These are phyloP conservation scores for Cornus suecica DNA, from an alignment of 148 eudicot species.

Conservation along the genomic window DNA sequence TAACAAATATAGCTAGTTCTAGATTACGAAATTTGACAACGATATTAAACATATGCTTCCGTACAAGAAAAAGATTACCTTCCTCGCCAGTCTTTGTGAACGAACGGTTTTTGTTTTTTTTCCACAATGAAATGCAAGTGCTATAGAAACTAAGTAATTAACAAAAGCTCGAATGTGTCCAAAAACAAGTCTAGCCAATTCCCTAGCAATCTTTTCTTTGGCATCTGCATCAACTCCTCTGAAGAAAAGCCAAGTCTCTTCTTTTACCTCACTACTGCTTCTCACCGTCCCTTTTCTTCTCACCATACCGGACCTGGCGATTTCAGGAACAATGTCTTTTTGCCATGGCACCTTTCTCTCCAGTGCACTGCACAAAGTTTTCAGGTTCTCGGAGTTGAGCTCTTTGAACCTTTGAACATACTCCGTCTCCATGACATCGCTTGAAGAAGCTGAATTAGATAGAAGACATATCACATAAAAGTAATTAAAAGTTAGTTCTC, in stretches of 20 bases:
- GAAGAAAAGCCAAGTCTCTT: constrained; percentile 87
- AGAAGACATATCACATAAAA: too few species aligned
- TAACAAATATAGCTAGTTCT: too few species aligned
- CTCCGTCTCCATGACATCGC: constrained; percentile 57
- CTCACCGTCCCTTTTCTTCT: constrained; percentile 31
- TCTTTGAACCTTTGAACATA: constrained; percentile 50
- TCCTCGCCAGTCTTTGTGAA: too few species aligned
- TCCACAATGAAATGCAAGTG: too few species aligned
- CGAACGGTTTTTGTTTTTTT: too few species aligned
- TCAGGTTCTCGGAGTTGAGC: constrained; percentile 52
- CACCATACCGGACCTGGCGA: constrained; percentile 61
- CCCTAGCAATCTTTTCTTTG: constrained; percentile 70
- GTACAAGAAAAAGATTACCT: too few species aligned
- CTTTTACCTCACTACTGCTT: constrained; percentile 27
- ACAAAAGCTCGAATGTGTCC: constrained; percentile 54
- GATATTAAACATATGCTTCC: too few species aligned
- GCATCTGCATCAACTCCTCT: constrained; percentile 60
- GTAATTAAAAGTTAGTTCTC: too few species aligned
- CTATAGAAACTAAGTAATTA: too few species aligned
- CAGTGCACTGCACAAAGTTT: constrained; percentile 55
- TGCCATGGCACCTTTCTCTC: constrained; percentile 73
- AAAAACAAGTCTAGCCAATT: constrained; percentile 65
- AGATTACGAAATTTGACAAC: too few species aligned
- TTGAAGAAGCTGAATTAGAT: constrained; percentile 55
- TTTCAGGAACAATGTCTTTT: constrained; percentile 55